Percentiles rank a stretch among this genome's conserved stretches.
phyloP scores from a whole-genome alignment of 768 basidiomycete species.

The Gautieria morchelliformis region DNA sequence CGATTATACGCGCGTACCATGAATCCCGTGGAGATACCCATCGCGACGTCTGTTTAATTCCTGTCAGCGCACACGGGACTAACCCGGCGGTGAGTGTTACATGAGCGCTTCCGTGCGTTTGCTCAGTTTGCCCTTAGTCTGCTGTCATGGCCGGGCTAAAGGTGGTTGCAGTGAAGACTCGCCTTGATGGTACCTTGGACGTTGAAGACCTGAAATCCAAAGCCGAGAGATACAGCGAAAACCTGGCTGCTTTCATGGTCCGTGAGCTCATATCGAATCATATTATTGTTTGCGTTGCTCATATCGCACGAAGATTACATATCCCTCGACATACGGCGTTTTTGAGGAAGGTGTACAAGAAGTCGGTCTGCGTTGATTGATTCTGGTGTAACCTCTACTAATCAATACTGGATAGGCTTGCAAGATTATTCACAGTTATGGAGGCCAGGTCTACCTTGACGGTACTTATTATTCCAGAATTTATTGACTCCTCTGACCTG shows the following conservation, averaged over 20 bases:
- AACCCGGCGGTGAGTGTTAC: conserved; percentile 78
- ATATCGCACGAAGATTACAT: conserved; percentile 62
- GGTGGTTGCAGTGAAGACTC: conserved; percentile 91
- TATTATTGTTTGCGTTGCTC: conserved; percentile 5
- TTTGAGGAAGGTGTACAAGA: conserved; percentile 87
- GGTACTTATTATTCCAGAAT: conserved; percentile 29
- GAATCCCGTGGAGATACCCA: conserved; percentile 78
- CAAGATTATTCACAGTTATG: conserved; percentile 86
- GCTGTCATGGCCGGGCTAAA: conserved; percentile 96
- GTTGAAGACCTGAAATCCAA: conserved; percentile 76
- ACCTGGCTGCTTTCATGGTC: conserved; percentile 94
- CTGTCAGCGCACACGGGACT: conserved; percentile 94
- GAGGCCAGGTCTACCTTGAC: conserved; percentile 97
- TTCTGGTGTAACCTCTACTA: not conserved
- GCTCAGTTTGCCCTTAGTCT: conserved; percentile 39
- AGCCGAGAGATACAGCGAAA: conserved; percentile 84
- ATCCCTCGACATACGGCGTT: conserved; percentile 96
- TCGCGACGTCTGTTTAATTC: conserved; percentile 88
- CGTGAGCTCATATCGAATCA: conserved; percentile 12
- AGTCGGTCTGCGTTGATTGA: conserved; percentile 25
- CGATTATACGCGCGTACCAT: conserved; percentile 90
- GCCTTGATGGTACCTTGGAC: conserved; percentile 81
- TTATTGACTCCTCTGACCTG: not conserved
- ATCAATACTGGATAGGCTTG: conserved; percentile 51
- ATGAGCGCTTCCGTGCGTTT: not conserved